These are phyloP conservation scores for Cladosporium sp. DNA, from an alignment of 2,329 filamentous ascomycete genomes.

Conservation along the genomic window DNA sequence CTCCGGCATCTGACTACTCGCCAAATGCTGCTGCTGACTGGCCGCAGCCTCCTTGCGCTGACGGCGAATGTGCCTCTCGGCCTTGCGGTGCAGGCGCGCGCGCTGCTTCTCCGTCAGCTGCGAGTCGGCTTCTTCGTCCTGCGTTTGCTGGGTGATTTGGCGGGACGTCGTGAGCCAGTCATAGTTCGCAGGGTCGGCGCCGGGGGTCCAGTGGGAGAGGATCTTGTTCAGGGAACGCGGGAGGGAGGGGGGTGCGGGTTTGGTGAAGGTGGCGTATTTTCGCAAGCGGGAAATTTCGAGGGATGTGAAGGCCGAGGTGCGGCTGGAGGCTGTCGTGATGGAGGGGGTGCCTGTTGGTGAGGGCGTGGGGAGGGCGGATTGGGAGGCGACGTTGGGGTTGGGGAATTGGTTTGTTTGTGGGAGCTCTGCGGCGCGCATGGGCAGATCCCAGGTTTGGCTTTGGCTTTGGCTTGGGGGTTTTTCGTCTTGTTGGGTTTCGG, in stretches of 20 bases:
- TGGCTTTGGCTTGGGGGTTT: too few species aligned
- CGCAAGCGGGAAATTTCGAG: slow-evolving; percentile 32
- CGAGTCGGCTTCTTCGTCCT: slow-evolving; percentile 33
- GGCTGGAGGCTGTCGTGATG: slow-evolving; percentile 20
- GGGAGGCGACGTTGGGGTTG: background rate
- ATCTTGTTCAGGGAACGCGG: slow-evolving; percentile 33
- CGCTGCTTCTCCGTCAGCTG: slow-evolving; percentile 34
- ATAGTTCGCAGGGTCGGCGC: slow-evolving; percentile 36
- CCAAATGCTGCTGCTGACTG: slow-evolving; percentile 21
- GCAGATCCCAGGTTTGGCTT: slow-evolving; percentile 10
- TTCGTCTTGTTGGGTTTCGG: background rate
- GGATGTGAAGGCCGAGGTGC: slow-evolving; percentile 24
- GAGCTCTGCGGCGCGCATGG: slow-evolving; percentile 7
- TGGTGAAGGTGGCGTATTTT: slow-evolving; percentile 33
- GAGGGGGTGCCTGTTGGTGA: slow-evolving; percentile 30
- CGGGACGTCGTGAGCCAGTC: slow-evolving; percentile 37
- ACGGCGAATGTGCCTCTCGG: slow-evolving; percentile 37
- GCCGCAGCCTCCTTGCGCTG: slow-evolving; percentile 37
- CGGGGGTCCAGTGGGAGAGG: slow-evolving; percentile 40
- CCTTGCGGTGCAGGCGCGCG: slow-evolving; percentile 34
- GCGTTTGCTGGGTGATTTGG: slow-evolving; percentile 20
- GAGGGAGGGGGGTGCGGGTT: slow-evolving; percentile 22
- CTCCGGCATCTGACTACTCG: slow-evolving; percentile 28
- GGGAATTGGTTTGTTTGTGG: background rate
- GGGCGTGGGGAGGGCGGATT: slow-evolving; percentile 25